Evolutionary conservation across 1,284 basidiomycete genomes (phyloP), one percentile per base, ranked within the genome.

Genomic region (Mycena citricolor): DNA sequence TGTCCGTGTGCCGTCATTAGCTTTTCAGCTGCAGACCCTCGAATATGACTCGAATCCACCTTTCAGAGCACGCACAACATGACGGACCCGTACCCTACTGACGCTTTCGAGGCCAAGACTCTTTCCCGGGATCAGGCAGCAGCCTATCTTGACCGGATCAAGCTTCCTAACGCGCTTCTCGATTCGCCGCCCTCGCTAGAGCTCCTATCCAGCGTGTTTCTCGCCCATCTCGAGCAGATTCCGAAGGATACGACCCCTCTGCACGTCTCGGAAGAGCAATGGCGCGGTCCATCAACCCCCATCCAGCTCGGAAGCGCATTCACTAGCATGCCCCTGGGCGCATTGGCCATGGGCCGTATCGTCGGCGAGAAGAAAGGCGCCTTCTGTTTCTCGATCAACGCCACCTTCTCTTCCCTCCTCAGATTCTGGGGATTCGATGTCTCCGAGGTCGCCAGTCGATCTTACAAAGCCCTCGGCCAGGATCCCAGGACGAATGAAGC

Each of bases 321-420:
- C 24, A 44, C 42, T 29, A 48, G 49, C 36, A 52, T 52, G 50
- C 50, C 50, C 11, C 16, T 45, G 21, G 50, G 50, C 4, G 32
- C 25, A 12, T 31, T 43, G 24, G 19, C 50, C 8, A 34, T 45
- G 8, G 38, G 43, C 30, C 42, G 50, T 12, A 52, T 52, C 6
- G 29, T 52, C 4, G 35, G 35, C 32, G 46, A 52, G 12, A 42
- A 32, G 42, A 52, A 52, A 30, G 50, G 50, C 38, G 50, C 50
- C 29, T 52, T 49, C 24, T 52, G 50, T 23, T 52, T 52, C 28
- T 35, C 50, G 14, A 35, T 52, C n/a, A 52, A 52, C 37, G 42
- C 50, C 5, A 42, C 42, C 0, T 49, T 52, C 12, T 45, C 50
- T 2, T 19, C 31, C 12, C 36, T 52, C 20, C 43, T 52, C 5